phyloP scores from a whole-genome alignment of 768 basidiomycete genomes.

The Lactifluus piperatus region DNA sequence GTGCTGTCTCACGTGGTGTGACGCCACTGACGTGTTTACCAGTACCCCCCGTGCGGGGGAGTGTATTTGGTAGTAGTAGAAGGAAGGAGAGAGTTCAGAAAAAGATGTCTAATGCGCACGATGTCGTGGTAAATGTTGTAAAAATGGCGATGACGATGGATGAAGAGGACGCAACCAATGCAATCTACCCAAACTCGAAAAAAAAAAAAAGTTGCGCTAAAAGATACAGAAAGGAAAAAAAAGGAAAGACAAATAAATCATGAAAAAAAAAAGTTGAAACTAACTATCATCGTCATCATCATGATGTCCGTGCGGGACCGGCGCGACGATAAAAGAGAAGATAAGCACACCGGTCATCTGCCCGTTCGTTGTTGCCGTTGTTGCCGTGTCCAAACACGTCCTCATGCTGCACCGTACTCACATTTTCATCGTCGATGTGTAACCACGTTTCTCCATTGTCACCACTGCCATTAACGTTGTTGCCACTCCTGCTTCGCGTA shows the following conservation, averaged over 20 bases:
- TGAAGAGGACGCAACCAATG: constrained; percentile 7
- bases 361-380: constrained; percentile 24
- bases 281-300: background rate
- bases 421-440: constrained; percentile 87
- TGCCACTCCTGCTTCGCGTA: background rate
- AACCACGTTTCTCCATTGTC: constrained; percentile 68
- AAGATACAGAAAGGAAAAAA: constrained; percentile 8
- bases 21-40: background rate
- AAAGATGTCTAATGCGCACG: too few relatives aligned
- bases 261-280: background rate
- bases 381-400: constrained; percentile 53
- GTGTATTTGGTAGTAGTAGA: background rate
- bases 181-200: constrained; percentile 11
- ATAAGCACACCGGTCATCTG: constrained; percentile 73
- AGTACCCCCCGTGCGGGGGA: background rate
- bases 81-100: too few relatives aligned
- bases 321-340: constrained; percentile 76
- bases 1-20: too few relatives aligned
- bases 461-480: constrained; percentile 9
- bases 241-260: background rate
- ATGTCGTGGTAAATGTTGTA: background rate
- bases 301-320: constrained; percentile 25
- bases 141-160: background rate
- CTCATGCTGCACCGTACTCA: constrained; percentile 60
- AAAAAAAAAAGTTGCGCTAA: constrained; percentile 7